These are phyloP conservation scores for Aspergillus pseudoviridinutans DNA, from an alignment of 2,329 filamentous ascomycete species.

Conservation along the genomic window DNA sequence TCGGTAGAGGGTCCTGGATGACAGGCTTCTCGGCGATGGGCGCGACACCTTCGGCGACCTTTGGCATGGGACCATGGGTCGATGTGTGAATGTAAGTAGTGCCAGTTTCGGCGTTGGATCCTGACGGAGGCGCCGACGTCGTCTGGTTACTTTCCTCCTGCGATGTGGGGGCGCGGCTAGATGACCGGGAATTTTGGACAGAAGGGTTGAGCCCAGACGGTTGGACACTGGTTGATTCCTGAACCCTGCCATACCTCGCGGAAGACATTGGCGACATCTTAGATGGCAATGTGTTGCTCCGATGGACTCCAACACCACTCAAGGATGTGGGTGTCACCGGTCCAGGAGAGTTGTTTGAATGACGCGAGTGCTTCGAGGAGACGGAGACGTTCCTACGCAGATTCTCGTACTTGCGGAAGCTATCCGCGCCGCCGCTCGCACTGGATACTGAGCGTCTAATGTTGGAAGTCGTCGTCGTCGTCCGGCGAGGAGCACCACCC, in stretches of 20 bases:
- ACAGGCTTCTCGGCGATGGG: slow-evolving; percentile 12
- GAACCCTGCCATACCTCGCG: slow-evolving; percentile 61
- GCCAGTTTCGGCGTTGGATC: slow-evolving; percentile 12
- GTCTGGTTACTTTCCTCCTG: slow-evolving; percentile 14
- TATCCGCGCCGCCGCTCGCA: slow-evolving; percentile 83
- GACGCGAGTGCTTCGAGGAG: slow-evolving; percentile 79
- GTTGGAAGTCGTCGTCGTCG: slow-evolving; percentile 47
- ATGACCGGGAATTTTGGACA: slow-evolving; percentile 27
- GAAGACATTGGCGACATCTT: slow-evolving; percentile 75
- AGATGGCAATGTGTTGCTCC: slow-evolving; percentile 90
- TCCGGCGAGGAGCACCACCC: slow-evolving; percentile 55
- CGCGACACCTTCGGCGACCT: slow-evolving; percentile 15
- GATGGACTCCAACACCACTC: slow-evolving; percentile 57
- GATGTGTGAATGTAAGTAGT: slow-evolving; percentile 28
- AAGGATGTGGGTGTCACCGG: slow-evolving; percentile 58
- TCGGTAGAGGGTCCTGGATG: slow-evolving; percentile 43
- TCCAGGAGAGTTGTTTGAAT: slow-evolving; percentile 67
- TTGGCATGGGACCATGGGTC: slow-evolving; percentile 30
- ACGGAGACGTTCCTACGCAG: slow-evolving; percentile 87
- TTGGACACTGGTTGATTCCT: slow-evolving; percentile 49
- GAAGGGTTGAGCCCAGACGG: slow-evolving; percentile 32
- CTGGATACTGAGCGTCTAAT: slow-evolving; percentile 76
- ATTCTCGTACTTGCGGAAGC: slow-evolving; percentile 70
- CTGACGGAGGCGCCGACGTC: slow-evolving; percentile 6
- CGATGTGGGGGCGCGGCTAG: slow-evolving; percentile 24